Percentiles rank a stretch among this genome's conserved stretches.
These are phyloP conservation scores for Hypoxylon perforatum DNA, from an alignment of 495 filamentous ascomycete genomes.

Conservation along the genomic window DNA sequence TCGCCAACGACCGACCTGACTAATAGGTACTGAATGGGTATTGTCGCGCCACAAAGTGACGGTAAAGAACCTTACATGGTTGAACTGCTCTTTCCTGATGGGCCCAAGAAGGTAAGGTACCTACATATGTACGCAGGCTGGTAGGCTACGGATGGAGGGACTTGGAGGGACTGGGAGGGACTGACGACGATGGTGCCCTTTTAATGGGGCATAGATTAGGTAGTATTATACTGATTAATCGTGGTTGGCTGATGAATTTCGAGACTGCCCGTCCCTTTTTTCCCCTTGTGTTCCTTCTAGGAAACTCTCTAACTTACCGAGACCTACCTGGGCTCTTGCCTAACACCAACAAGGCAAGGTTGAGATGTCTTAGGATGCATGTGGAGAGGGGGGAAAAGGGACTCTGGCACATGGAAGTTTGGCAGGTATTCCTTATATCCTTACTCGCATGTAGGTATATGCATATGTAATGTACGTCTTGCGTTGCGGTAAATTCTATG, in stretches of 20 bases:
- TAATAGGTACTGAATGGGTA: neutral
- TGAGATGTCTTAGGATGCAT: slow-evolving; percentile 19
- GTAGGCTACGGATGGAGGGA: no score
- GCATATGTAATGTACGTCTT: no score
- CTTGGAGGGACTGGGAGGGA: slow-evolving; percentile 12
- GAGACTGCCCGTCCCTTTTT: slow-evolving; percentile 5
- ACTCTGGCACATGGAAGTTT: no score
- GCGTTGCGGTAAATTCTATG: no score
- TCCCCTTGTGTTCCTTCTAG: slow-evolving; percentile 20
- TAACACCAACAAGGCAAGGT: slow-evolving; percentile 28
- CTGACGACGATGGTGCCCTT: slow-evolving; percentile 31
- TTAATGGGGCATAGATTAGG: slow-evolving; percentile 37
- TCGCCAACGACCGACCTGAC: neutral
- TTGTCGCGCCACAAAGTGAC: no score
- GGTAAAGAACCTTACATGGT: neutral
- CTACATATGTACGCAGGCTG: no score
- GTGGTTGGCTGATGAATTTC: slow-evolving; percentile 31
- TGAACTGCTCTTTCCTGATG: neutral
- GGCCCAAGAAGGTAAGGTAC: no score
- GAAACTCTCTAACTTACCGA: slow-evolving; percentile 19
- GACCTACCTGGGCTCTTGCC: neutral
- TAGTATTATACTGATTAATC: slow-evolving; percentile 30
- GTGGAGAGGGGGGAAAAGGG: no score
- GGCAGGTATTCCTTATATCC: no score
- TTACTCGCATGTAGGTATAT: no score